Evolutionary conservation across 1,284 basidiomycete genomes (phyloP).

Genomic region (Sphagnurus paluster): DNA sequence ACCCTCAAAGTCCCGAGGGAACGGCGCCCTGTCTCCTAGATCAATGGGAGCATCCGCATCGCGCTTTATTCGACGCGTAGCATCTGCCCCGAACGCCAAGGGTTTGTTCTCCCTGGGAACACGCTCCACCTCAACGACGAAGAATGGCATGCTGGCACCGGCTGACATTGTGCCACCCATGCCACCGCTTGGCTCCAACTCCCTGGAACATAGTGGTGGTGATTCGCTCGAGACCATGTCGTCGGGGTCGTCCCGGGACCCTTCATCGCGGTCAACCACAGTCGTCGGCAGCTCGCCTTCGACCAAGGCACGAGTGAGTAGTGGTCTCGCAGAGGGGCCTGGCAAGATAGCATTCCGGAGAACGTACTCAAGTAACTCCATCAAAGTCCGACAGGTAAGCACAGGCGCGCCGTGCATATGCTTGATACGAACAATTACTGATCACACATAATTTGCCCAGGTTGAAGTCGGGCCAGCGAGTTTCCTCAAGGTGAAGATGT

Average conservation of each 20-base stretch:
- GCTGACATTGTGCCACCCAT: constrained; percentile 54
- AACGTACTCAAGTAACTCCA: constrained; percentile 97
- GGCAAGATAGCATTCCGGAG: constrained; percentile 80
- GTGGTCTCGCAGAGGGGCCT: constrained; percentile 44
- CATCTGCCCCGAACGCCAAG: constrained; percentile 96
- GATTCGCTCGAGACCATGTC: constrained; percentile 74
- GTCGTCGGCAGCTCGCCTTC: constrained; percentile 26
- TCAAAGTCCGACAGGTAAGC: constrained; percentile 87
- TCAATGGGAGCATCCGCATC: constrained; percentile 69
- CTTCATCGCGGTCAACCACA: constrained; percentile 34
- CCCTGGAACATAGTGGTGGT: constrained; percentile 57
- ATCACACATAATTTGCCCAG: constrained; percentile 38
- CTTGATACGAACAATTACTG: constrained; percentile 17
- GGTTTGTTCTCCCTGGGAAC: constrained; percentile 72
- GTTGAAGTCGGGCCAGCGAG: constrained; percentile 90
- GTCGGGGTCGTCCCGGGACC: constrained; percentile 65
- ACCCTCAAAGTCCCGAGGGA: constrained; percentile 34
- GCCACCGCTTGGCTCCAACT: constrained; percentile 43
- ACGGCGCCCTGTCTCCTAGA: constrained; percentile 56
- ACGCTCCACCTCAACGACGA: constrained; percentile 55
- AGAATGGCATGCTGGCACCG: constrained; percentile 79
- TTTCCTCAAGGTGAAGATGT: constrained; percentile 93
- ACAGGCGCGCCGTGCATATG: constrained; percentile 2
- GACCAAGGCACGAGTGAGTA: constrained; percentile 46
- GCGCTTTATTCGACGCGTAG: constrained; percentile 90